These are phyloP conservation scores for Cladosporium sphaerospermum DNA, from an alignment of 2,329 filamentous ascomycete genomes.

Conservation along the genomic window DNA sequence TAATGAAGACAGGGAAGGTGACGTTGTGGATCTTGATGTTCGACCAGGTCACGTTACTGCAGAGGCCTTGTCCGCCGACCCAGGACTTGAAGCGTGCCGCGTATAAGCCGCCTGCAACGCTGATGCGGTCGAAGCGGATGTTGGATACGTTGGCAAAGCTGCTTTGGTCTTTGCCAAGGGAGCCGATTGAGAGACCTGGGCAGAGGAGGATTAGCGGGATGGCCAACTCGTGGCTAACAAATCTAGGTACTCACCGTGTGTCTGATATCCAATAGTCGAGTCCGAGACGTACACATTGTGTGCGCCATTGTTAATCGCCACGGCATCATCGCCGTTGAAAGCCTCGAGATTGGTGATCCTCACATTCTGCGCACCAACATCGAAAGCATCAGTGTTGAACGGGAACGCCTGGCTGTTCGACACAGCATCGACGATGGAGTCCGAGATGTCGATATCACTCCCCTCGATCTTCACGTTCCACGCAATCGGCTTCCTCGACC, in stretches of 20 bases:
- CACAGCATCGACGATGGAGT: constrained; percentile 36
- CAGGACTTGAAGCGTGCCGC: constrained; percentile 42
- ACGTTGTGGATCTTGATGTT: constrained; percentile 41
- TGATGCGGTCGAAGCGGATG: constrained; percentile 39
- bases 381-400: constrained; percentile 38
- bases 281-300: constrained; percentile 35
- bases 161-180: constrained; percentile 34
- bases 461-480: constrained; percentile 38
- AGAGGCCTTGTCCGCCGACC: constrained; percentile 38
- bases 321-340: constrained; percentile 41
- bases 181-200: constrained; percentile 34
- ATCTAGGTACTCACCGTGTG: constrained; percentile 29
- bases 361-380: constrained; percentile 29
- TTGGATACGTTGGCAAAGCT: constrained; percentile 37
- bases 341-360: constrained; percentile 28
- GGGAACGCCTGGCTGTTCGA: constrained; percentile 33
- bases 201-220: too few relatives aligned
- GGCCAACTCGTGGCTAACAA: too few relatives aligned
- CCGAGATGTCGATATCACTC: constrained; percentile 35
- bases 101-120: constrained; percentile 37
- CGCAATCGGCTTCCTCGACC: constrained; percentile 40
- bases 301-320: constrained; percentile 35
- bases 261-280: constrained; percentile 40
- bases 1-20: constrained; percentile 43
- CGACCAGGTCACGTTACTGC: constrained; percentile 40